Base-by-base conservation (phyloP, 805 yeast species). In the Danielia oregonensis region DNA sequence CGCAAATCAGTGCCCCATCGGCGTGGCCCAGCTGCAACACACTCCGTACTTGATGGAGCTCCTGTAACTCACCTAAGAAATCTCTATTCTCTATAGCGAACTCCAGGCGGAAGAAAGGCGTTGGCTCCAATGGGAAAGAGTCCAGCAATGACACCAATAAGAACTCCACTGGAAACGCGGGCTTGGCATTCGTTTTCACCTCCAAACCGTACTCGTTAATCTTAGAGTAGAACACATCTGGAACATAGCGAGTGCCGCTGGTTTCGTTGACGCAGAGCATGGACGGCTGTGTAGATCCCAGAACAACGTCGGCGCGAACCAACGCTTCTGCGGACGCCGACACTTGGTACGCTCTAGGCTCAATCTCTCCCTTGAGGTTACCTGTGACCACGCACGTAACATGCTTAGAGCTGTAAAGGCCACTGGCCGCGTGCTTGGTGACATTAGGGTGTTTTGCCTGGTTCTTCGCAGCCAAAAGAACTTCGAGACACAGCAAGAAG, bases 371-470 rank as follows among this genome's bases (percentile, higher is more conserved):
- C 31, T 78, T 62, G 10, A 71, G 54, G 44, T 95, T 94, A n/a
- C 99, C 99, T 1, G 94, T 77, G 3, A 93, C 72, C 15, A 88
- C 91, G 63, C 97, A 89, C 1, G 97, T 91, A 13, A 89, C 91
- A 55, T 87, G 93, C 53, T 87, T 86, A 6, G 97, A 88, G 11
- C 96, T 84, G 55, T 76, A 93, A 17, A 53, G 48, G 2, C 87
- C 86, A 7, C 73, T 58, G 18, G 72, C 76, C 17, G 84, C 71
- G 72, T 78, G 82, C 48, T 76, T 77, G 25, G 86, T 71, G 12
- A 62, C 52, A 53, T 81, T 83, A 13, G 87, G 85, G 50, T 76
- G 68, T 39, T 65, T 62, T 13, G 70, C 53, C 63, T 93, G 99
- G 62, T 84, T 71, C 41, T 74, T 71, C 0, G 95, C 89, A 1